Base-by-base conservation (phyloP, 2,329 filamentous ascomycete species). In the Ophiostoma quercus region DNA sequence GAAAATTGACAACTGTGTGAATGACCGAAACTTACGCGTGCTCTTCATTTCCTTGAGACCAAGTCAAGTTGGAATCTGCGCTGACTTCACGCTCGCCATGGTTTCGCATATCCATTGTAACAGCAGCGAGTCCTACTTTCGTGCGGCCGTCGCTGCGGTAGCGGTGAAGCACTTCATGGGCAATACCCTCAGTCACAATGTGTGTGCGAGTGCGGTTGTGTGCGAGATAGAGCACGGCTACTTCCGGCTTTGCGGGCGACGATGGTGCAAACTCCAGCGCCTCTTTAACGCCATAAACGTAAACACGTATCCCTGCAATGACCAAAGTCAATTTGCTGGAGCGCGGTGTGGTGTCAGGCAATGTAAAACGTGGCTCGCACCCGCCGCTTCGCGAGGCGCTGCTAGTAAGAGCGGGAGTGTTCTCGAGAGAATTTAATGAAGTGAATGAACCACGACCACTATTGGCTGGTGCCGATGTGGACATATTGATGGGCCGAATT, bases 181-280 rank as follows among this genome's bases (percentile, higher is more conserved):
- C 51, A 25, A 54, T 54, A 16, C 51, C 19, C 51, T 54, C 51
- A 8, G 51, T 54, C 8, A 54, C 51, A 12, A n/a, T n/a, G 51
- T 54, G 22, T 22, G 51, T 54, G n/a, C 51, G 51, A 7, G 51
- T 54, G 51, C 51, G n/a, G 51, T 54, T 54, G n/a, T 54, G 51
- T 7, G 51, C 51, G n/a, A 54, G 51, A n/a, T 22, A 12, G 9
- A 54, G 51, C 2, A 54, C n/a, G n/a, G 51, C 51, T 7, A 54
- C 51, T 25, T 54, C 51, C 9, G 51, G 6, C 51, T 25, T 54
- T 3, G n/a, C 3, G 7, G 51, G 11, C n/a, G 51, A 54, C 3
- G 51, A 54, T n/a, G n/a, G 16, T 16, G 47, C 5, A 5, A 19
- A 16, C 9, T 22, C 51, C 3, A 54, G 19, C 6, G 8, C n/a